phyloP scores from a whole-genome alignment of 257 asterid species.

The Solanum lycopersicoides region DNA sequence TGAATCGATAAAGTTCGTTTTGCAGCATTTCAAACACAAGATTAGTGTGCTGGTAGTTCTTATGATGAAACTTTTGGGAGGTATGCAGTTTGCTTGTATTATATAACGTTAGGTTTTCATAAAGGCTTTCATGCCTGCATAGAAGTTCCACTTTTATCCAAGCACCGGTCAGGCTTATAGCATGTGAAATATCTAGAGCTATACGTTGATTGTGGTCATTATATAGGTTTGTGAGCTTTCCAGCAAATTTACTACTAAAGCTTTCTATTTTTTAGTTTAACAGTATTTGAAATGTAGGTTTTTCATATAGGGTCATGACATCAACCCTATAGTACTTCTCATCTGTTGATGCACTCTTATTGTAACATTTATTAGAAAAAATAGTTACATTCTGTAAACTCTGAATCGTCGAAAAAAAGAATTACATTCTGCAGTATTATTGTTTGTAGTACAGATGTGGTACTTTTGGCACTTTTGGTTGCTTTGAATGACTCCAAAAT shows the following conservation, averaged over 20 bases:
- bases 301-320: neutral
- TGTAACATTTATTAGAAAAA: no score
- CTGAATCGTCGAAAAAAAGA: no score
- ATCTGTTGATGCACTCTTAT: neutral
- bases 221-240: conserved; percentile 42
- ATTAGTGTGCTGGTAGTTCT: conserved; percentile 35
- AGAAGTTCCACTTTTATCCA: neutral
- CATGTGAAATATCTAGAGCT: neutral
- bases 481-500: no score
- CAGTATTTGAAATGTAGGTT: neutral
- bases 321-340: neutral
- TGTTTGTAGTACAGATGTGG: no score
- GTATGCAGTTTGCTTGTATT: neutral
- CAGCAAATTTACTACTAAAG: neutral
- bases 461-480: no score
- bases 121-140: neutral
- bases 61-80: conserved; percentile 30
- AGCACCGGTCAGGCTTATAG: neutral
- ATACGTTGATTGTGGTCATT: conserved; percentile 4
- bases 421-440: no score
- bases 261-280: neutral
- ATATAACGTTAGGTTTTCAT: neutral
- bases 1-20: neutral
- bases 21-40: conserved; percentile 45
- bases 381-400: no score